Conservation (phyloP, 805 yeast species). For the Ogataea neopini region DNA sequence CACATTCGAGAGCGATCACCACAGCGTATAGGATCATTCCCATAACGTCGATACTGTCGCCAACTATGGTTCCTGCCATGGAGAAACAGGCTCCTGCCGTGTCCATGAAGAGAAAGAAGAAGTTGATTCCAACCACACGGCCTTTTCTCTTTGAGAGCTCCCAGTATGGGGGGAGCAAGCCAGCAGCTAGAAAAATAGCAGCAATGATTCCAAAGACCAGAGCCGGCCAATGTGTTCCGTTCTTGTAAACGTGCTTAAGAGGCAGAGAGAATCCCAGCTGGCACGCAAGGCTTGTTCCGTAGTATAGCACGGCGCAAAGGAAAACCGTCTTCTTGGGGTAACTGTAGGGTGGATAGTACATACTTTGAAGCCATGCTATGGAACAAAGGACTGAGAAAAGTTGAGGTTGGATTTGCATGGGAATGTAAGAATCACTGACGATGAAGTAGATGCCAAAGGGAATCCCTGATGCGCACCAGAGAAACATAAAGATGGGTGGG, state of each 20-base stretch:
- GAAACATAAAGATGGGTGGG: constrained; percentile 86
- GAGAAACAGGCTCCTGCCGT: constrained; percentile 80
- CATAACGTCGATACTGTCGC: constrained; percentile 62
- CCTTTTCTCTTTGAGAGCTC: constrained; percentile 82
- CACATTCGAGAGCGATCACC: constrained; percentile 74
- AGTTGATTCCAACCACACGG: constrained; percentile 85
- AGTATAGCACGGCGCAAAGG: constrained; percentile 38
- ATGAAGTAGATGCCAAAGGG: constrained; percentile 88
- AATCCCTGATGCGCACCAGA: constrained; percentile 78
- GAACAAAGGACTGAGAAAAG: constrained; percentile 70
- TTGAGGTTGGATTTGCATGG: constrained; percentile 86
- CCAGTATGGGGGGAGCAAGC: constrained; percentile 85
- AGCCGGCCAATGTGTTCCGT: constrained; percentile 66
- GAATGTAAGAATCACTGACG: constrained; percentile 67
- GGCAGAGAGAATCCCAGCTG: constrained; percentile 76
- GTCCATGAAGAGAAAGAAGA: constrained; percentile 74
- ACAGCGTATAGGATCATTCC: constrained; percentile 76
- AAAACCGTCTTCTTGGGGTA: constrained; percentile 39
- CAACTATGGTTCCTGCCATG: constrained; percentile 57
- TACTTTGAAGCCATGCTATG: constrained; percentile 64
- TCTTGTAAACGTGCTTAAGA: constrained; percentile 53
- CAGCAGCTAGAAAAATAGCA: constrained; percentile 69
- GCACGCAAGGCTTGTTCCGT: constrained; percentile 50
- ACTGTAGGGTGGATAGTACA: constrained; percentile 68
- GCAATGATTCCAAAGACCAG: constrained; percentile 81